phyloP scores from a whole-genome alignment of 2,329 filamentous ascomycete genomes.

The Nemania diffusa region DNA sequence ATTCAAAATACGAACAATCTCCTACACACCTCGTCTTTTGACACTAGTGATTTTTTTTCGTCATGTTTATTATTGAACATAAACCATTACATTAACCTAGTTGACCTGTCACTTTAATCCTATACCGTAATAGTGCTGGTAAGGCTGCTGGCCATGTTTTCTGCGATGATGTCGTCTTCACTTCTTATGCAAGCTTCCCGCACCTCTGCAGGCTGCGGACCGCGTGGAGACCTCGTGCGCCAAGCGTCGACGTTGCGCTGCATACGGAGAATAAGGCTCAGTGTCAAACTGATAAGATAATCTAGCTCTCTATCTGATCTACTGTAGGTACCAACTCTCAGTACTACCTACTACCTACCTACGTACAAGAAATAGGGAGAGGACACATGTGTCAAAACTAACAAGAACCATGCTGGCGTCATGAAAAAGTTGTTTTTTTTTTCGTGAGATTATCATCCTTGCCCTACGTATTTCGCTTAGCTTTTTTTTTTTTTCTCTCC shows the following conservation, averaged over 20 bases:
- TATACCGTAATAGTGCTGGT: background rate
- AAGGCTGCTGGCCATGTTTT: background rate
- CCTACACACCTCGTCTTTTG: background rate
- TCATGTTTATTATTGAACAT: background rate
- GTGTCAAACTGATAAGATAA: slow-evolving; percentile 1
- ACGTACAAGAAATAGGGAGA: background rate
- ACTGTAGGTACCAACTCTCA: no score
- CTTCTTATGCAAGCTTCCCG: slow-evolving; percentile 34
- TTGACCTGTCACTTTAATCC: background rate
- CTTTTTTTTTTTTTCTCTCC: background rate
- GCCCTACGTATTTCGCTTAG: background rate
- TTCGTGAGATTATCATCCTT: background rate
- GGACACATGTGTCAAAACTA: background rate
- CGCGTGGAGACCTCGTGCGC: slow-evolving; percentile 36
- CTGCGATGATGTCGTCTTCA: background rate
- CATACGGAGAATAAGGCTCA: slow-evolving; percentile 9
- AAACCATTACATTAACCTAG: background rate
- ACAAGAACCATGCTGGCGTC: background rate
- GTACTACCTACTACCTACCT: background rate
- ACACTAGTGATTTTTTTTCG: background rate
- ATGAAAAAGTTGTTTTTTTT: no score
- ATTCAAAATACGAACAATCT: background rate
- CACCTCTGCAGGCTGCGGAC: slow-evolving; percentile 26
- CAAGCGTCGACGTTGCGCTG: slow-evolving; percentile 30
- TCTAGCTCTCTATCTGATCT: no score